phyloP scores from a whole-genome alignment of 306 rosid genomes.

The Carpinus fangiana region DNA sequence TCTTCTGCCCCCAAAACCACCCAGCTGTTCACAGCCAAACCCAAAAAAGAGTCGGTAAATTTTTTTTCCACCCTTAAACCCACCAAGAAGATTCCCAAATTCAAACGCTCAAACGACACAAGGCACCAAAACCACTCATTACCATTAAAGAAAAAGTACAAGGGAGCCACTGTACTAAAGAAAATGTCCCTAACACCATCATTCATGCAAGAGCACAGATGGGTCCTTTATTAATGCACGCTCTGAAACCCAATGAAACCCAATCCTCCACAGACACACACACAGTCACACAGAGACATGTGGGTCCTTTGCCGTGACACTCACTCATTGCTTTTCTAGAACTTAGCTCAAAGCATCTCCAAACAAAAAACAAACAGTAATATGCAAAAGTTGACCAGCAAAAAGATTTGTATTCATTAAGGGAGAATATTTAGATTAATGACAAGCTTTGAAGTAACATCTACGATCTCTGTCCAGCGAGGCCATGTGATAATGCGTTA shows the following conservation, averaged over 20 bases:
- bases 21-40: not conserved
- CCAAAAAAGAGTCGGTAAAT: not conserved
- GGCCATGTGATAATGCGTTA: conserved; percentile 50
- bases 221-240: conserved; percentile 42
- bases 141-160: conserved; percentile 40
- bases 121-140: conserved; percentile 51
- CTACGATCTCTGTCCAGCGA: conserved; percentile 38
- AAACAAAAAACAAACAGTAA: conserved; percentile 7
- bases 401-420: conserved; percentile 21
- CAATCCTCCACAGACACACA: not conserved
- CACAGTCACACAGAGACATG: conserved; percentile 22
- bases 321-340: conserved; percentile 80
- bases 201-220: conserved; percentile 33
- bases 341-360: conserved; percentile 38
- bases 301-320: conserved; percentile 65
- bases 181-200: conserved; percentile 25
- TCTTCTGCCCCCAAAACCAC: conserved; percentile 25
- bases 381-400: conserved; percentile 18
- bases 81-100: conserved; percentile 42
- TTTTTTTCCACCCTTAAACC: conserved; percentile 11
- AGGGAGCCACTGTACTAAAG: conserved; percentile 27
- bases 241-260: conserved; percentile 20
- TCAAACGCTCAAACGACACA: conserved; percentile 33
- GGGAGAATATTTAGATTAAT: conserved; percentile 21
- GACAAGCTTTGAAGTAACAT: conserved; percentile 29